Evolutionary conservation across 2,329 filamentous ascomycete species (phyloP), one percentile per base, ranked within the genome.

Genomic region (Colletotrichum camelliae): DNA sequence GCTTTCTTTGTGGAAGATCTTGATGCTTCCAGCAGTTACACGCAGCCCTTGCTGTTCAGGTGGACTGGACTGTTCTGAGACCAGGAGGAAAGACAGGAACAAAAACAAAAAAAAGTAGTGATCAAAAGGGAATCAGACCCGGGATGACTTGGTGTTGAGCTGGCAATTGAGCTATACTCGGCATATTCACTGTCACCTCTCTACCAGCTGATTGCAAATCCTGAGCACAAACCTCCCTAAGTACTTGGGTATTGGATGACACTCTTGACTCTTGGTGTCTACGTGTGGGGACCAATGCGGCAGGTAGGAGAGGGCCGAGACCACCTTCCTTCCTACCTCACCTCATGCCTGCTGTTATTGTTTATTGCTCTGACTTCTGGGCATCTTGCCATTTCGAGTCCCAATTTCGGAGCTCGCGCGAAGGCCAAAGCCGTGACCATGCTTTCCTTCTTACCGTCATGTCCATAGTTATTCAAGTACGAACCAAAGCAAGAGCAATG

Each of bases 351-450:
- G 10, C 39, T 10, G 3, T 10, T n/a, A 43, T 43, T n/a, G 2
- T n/a, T 6, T 4, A 7, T 43, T 2, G n/a, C 4, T 5, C n/a
- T 12, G 18, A 48, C 3, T 6, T n/a, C 39, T 48, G 39, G 9
- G 12, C 9, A n/a, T 18, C 3, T 18, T 0, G 9, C 18, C 1
- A 48, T n/a, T n/a, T 24, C 24, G 24, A 24, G 24, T 24, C 24
- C 2, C 24, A 3, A 4, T 24, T 24, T 24, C 24, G 3, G 24
- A 24, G 24, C 24, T 4, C 24, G 8, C 1, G 18, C 5, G 18
- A n/a, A n/a, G 5, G 39, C 3, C 2, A n/a, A 6, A 6, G 10
- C 5, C 0, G n/a, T 12, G 3, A n/a, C 9, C 0, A 2, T 43
- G n/a, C 5, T 0, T 43, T 43, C 18, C 5, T n/a, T 43, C 39